Percentiles rank a stretch among this genome's conserved stretches.
Conservation (phyloP, 176 grass and related monocot species). For the Thinopyrum elongatum region DNA sequence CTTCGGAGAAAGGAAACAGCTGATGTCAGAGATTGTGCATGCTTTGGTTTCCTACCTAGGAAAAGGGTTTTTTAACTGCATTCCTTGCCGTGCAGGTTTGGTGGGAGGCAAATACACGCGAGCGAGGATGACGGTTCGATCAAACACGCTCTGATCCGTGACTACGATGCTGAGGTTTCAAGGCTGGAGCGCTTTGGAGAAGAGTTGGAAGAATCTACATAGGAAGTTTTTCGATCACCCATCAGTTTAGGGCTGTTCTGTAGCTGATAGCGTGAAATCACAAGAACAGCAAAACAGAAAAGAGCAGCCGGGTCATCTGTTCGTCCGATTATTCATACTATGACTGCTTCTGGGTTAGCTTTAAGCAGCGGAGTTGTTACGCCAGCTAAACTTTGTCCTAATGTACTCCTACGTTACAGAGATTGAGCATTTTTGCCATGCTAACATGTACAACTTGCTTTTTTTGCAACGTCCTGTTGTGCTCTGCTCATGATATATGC, state of each 20-base stretch:
- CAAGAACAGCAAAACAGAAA: conserved; percentile 4
- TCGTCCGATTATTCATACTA: background rate
- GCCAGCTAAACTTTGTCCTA: background rate
- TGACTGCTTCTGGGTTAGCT: conserved; percentile 12
- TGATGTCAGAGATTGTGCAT: too few species aligned
- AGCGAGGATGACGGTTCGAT: conserved; percentile 78
- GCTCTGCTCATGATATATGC: background rate
- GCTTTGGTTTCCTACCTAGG: too few species aligned
- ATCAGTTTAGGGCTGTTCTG: background rate
- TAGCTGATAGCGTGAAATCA: background rate
- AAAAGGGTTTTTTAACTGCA: background rate
- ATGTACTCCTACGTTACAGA: background rate
- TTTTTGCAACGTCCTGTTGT: background rate
- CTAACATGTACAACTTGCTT: background rate
- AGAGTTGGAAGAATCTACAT: conserved; percentile 62
- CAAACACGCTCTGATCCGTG: conserved; percentile 80
- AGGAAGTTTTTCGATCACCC: background rate
- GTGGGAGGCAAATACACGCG: conserved; percentile 65
- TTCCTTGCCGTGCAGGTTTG: conserved; percentile 67
- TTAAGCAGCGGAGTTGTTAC: background rate
- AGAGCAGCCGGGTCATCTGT: background rate
- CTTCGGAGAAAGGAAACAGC: background rate
- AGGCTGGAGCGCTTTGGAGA: conserved; percentile 80
- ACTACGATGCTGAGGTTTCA: conserved; percentile 79
- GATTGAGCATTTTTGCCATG: background rate